Evolutionary conservation across 352 stramenopile species (phyloP).

Genomic region (Pseudoperonospora humuli): DNA sequence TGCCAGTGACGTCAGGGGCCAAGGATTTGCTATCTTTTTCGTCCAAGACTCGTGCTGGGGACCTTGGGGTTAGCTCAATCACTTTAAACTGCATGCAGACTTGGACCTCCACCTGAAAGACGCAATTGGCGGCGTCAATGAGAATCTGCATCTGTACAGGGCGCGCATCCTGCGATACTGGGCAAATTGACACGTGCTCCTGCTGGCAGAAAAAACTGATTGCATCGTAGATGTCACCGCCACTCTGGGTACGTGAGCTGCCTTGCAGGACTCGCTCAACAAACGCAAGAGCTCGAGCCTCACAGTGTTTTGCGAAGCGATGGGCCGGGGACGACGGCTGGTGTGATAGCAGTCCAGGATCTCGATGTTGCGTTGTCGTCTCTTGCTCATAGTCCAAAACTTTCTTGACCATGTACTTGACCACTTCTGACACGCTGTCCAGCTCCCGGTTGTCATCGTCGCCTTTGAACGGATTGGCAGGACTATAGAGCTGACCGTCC

Average conservation of each 20-base stretch:
- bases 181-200: conserved; percentile 49
- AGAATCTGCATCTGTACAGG: conserved; percentile 34
- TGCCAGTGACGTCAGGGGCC: background rate
- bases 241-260: conserved; percentile 64
- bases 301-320: conserved; percentile 30
- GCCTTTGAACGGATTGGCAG: conserved; percentile 10
- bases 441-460: conserved; percentile 10
- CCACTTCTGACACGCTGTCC: conserved; percentile 44
- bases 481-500: conserved; percentile 40
- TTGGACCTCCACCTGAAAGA: conserved; percentile 50
- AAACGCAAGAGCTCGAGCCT: conserved; percentile 55
- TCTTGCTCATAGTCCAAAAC: conserved; percentile 33
- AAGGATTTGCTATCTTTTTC: background rate
- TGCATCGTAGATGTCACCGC: conserved; percentile 74
- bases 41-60: conserved; percentile 3
- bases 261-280: conserved; percentile 62
- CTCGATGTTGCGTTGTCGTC: background rate
- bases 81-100: conserved; percentile 75
- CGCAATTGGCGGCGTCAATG: conserved; percentile 15
- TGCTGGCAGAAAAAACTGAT: conserved; percentile 71
- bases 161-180: conserved; percentile 59
- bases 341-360: background rate
- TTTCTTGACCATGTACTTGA: conserved; percentile 51
- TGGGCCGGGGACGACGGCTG: conserved; percentile 25
- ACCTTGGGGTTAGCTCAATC: conserved; percentile 36